phyloP scores from a whole-genome alignment of 116 monocot species.

The Papilionanthe hybrid region DNA sequence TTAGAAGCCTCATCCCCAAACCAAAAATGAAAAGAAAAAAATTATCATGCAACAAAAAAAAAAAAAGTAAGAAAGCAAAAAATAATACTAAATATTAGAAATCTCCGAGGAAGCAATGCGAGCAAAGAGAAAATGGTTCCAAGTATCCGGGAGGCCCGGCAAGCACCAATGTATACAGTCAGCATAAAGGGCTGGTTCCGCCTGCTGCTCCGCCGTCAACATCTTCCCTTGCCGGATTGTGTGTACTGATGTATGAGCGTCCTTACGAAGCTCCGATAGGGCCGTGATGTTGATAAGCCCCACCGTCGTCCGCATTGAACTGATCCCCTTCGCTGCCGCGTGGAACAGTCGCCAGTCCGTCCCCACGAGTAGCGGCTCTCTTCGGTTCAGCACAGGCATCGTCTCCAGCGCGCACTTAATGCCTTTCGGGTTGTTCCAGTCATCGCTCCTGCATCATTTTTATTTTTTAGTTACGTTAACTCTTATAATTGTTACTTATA shows the following conservation, averaged over 20 bases:
- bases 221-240: slow-evolving; percentile 68
- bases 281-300: slow-evolving; percentile 51
- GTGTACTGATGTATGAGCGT: slow-evolving; percentile 68
- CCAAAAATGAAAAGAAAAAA: too few relatives aligned
- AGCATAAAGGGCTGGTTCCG: slow-evolving; percentile 43
- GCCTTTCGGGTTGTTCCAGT: slow-evolving; percentile 79
- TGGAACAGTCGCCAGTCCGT: slow-evolving; percentile 69
- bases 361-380: slow-evolving; percentile 50
- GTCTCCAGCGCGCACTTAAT: slow-evolving; percentile 88
- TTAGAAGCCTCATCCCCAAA: too few relatives aligned
- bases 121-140: slow-evolving; percentile 68
- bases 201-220: slow-evolving; percentile 58
- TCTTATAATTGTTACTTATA: too few relatives aligned
- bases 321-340: slow-evolving; percentile 32
- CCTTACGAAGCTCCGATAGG: slow-evolving; percentile 67
- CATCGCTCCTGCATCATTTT: slow-evolving; percentile 33
- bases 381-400: slow-evolving; percentile 48
- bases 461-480: too few relatives aligned
- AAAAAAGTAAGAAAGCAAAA: too few relatives aligned
- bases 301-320: slow-evolving; percentile 34
- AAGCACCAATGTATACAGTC: slow-evolving; percentile 87
- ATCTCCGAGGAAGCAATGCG: slow-evolving; percentile 28
- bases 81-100: too few relatives aligned
- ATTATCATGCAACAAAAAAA: too few relatives aligned
- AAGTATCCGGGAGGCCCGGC: slow-evolving; percentile 62